Conservation (phyloP, 768 basidiomycete species). For the Clathrus columnatus region DNA sequence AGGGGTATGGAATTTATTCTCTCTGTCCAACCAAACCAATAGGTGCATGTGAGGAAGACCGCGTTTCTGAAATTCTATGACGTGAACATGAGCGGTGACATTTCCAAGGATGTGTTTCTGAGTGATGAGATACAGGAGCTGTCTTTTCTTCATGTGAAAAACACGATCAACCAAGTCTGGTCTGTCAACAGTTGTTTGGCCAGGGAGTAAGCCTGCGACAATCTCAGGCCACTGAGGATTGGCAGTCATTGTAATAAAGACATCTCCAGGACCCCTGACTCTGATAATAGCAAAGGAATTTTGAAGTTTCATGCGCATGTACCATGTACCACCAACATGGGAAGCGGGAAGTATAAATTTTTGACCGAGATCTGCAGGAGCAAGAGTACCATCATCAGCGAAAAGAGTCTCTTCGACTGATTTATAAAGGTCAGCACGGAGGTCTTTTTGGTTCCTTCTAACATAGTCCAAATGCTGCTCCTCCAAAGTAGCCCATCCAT, state of each 20-base stretch:
- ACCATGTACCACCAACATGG: constrained; percentile 35
- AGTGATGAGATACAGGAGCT: constrained; percentile 26
- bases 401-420: constrained; percentile 26
- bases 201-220: constrained; percentile 26
- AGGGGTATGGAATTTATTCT: constrained; percentile 26
- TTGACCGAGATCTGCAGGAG: constrained; percentile 26
- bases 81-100: constrained; percentile 36
- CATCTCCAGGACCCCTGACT: constrained; percentile 27
- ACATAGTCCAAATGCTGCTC: constrained; percentile 30
- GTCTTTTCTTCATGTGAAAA: constrained; percentile 37
- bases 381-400: constrained; percentile 13
- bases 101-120: constrained; percentile 31
- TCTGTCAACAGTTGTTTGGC: constrained; percentile 31
- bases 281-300: constrained; percentile 39
- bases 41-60: constrained; percentile 45
- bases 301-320: constrained; percentile 35
- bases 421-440: constrained; percentile 28
- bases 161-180: constrained; percentile 42
- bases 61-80: constrained; percentile 51
- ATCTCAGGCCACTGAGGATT: constrained; percentile 40
- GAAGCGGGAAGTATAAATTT: constrained; percentile 31
- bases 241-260: constrained; percentile 30
- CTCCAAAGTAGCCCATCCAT: constrained; percentile 39
- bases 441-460: constrained; percentile 23
- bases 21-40: constrained; percentile 32